phyloP scores from a whole-genome alignment of 1,139 yeast species.

The Hyphopichia pseudoburtonii region DNA sequence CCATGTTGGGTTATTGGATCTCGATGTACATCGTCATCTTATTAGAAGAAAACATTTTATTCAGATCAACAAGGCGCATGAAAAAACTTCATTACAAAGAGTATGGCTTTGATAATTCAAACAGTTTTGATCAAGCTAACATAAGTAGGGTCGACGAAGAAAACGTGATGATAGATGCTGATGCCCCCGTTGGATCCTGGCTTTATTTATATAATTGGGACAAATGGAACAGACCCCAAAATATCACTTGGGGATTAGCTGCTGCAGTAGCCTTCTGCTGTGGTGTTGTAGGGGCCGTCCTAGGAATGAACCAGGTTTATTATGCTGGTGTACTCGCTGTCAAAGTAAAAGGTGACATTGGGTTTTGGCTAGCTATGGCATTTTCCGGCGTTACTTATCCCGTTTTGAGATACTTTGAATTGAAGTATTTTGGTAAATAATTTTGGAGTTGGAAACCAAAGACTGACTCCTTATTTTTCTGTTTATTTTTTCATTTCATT shows the following conservation, averaged over 20 bases:
- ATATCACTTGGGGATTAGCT: conserved; percentile 63
- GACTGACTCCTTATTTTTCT: too few species aligned
- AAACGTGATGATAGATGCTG: neutral
- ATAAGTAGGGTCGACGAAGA: neutral
- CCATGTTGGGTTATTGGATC: conserved; percentile 95
- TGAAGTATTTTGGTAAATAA: conserved; percentile 51
- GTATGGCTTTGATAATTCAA: conserved; percentile 7
- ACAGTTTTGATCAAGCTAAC: neutral
- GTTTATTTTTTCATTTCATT: too few species aligned
- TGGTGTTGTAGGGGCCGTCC: conserved; percentile 74
- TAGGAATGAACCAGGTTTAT: conserved; percentile 83
- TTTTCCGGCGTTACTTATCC: conserved; percentile 70
- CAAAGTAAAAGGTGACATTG: conserved; percentile 70
- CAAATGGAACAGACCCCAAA: conserved; percentile 58
- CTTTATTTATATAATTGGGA: conserved; percentile 53
- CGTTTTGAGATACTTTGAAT: conserved; percentile 59
- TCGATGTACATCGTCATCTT: conserved; percentile 75
- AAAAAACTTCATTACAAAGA: conserved; percentile 16
- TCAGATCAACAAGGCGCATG: conserved; percentile 36
- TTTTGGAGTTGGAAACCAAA: too few species aligned
- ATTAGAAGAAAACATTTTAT: conserved; percentile 72
- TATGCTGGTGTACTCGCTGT: conserved; percentile 73
- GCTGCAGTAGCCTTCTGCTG: conserved; percentile 57
- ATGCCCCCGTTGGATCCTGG: conserved; percentile 5
- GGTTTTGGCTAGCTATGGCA: conserved; percentile 78